phyloP scores from a whole-genome alignment of 164 flowering plant species.

The Vitis vinifera region DNA sequence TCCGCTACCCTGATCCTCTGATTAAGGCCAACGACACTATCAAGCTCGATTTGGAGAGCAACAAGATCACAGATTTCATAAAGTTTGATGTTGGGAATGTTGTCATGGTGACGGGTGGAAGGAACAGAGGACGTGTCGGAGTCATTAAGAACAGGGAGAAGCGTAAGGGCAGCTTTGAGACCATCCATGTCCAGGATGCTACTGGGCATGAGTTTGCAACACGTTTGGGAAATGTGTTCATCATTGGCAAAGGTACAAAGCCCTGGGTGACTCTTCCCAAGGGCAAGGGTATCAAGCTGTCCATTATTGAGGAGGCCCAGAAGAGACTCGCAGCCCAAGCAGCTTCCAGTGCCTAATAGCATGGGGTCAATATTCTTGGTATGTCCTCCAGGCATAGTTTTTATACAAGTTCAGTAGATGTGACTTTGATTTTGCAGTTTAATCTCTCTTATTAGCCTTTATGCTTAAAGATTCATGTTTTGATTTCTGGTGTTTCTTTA shows the following conservation, averaged over 20 bases:
- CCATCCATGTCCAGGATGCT: conserved; percentile 45
- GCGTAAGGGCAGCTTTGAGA: conserved; percentile 60
- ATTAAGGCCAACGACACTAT: conserved; percentile 59
- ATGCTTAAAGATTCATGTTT: too few relatives aligned
- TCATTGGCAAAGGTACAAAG: conserved; percentile 45
- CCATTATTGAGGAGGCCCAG: conserved; percentile 50
- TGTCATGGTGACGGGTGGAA: conserved; percentile 64
- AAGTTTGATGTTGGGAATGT: conserved; percentile 58
- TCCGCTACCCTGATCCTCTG: conserved; percentile 56
- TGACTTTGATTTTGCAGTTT: too few relatives aligned
- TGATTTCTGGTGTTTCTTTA: too few relatives aligned
- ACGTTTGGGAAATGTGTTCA: conserved; percentile 48
- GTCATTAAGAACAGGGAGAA: conserved; percentile 54
- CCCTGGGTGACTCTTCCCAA: conserved; percentile 58
- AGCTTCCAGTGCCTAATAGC: conserved; percentile 18
- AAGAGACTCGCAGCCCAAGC: conserved; percentile 35
- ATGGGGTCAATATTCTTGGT: background rate
- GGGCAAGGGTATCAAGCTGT: conserved; percentile 56
- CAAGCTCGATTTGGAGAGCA: conserved; percentile 47
- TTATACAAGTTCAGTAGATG: too few relatives aligned
- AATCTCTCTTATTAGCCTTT: too few relatives aligned
- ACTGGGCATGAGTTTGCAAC: conserved; percentile 55
- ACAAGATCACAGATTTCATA: conserved; percentile 49
- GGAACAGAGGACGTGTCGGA: conserved; percentile 60
- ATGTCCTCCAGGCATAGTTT: too few relatives aligned